Evolutionary conservation across 768 basidiomycete species (phyloP).

Genomic region (Boletus coccyginus): DNA sequence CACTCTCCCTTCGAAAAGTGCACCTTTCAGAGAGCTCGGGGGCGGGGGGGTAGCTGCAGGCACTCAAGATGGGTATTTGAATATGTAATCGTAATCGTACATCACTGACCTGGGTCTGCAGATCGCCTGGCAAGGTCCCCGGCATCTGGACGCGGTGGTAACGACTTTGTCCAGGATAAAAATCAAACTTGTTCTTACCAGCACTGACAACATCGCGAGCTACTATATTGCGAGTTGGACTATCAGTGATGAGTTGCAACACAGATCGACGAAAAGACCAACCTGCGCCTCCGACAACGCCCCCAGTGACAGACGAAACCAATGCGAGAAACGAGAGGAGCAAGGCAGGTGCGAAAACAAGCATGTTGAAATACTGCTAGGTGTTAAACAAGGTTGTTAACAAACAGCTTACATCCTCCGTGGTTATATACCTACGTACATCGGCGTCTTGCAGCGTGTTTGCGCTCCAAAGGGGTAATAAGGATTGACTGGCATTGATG

Average conservation of each 20-base stretch:
- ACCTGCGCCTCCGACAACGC: conserved; percentile 9
- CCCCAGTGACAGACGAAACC: conserved; percentile 5
- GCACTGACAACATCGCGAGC: neutral
- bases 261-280: neutral
- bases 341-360: conserved; percentile 4
- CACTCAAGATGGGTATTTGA: neutral
- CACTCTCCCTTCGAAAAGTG: conserved; percentile 3
- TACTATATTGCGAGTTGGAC: neutral
- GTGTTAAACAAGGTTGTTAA: neutral
- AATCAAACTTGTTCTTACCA: neutral
- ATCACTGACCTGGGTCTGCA: conserved; percentile 8
- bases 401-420: neutral
- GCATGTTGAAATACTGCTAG: conserved; percentile 6
- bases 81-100: neutral
- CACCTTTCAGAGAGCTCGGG: neutral
- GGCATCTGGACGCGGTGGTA: neutral
- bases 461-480: neutral
- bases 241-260: neutral
- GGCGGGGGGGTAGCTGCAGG: neutral
- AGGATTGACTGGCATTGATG: neutral
- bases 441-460: neutral
- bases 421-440: conserved; percentile 11
- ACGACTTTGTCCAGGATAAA: neutral
- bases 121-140: neutral
- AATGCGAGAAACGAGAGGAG: conserved; percentile 14